Percentiles rank a stretch among this genome's conserved stretches.
phyloP scores from a whole-genome alignment of 139 green algal genomes.

The Tetradesmus obliquus region DNA sequence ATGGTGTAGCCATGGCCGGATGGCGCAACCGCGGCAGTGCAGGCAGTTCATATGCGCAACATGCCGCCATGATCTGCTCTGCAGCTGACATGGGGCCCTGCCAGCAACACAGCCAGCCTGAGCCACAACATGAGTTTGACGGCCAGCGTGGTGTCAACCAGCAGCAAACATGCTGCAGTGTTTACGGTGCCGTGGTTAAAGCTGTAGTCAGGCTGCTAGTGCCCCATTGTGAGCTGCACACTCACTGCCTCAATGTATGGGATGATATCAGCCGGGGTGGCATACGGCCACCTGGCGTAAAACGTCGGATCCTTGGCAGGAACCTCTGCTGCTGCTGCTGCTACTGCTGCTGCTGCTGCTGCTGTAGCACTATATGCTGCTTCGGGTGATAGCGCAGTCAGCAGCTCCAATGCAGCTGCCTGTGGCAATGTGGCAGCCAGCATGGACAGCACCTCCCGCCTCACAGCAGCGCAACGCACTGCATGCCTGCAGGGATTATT shows the following conservation, averaged over 20 bases:
- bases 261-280: conserved; percentile 25
- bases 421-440: background rate
- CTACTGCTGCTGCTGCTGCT: background rate
- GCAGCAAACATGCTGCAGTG: too few species aligned
- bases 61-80: too few species aligned
- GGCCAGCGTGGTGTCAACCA: too few species aligned
- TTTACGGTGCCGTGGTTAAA: too few species aligned
- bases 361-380: background rate
- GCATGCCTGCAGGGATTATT: background rate
- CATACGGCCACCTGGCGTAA: conserved; percentile 40
- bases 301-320: conserved; percentile 24
- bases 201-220: too few species aligned
- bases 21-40: too few species aligned
- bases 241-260: conserved; percentile 22
- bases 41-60: too few species aligned
- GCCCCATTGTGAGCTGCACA: background rate
- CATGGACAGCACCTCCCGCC: background rate
- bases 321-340: background rate
- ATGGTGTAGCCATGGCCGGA: too few species aligned
- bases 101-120: too few species aligned
- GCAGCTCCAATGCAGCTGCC: background rate
- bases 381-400: background rate
- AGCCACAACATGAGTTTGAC: too few species aligned
- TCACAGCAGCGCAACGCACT: background rate
- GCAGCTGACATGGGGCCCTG: too few species aligned